Percentiles rank a stretch among this genome's conserved stretches.
phyloP scores from a whole-genome alignment of 441 rosid genomes.

The Geranium incanum region DNA sequence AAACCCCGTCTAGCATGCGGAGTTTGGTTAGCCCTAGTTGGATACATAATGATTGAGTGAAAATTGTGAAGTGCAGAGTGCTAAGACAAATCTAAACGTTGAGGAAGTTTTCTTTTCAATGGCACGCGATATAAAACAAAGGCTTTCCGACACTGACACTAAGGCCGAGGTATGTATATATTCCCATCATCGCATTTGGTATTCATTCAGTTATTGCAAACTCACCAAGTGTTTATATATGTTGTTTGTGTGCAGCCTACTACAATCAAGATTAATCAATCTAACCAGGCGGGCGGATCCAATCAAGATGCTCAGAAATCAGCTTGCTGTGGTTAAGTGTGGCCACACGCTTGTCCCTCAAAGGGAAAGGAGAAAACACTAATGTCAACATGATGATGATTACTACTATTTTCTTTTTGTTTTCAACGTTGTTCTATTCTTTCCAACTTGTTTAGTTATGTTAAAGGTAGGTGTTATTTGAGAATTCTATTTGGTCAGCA shows the following conservation, averaged over 20 bases:
- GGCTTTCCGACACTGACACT: constrained; percentile 43
- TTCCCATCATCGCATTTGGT: neutral
- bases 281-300: constrained; percentile 39
- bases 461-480: neutral
- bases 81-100: constrained; percentile 37
- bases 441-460: neutral
- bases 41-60: neutral
- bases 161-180: constrained; percentile 31
- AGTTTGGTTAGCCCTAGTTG: neutral
- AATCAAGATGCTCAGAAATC: constrained; percentile 42
- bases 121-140: constrained; percentile 41
- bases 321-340: constrained; percentile 47
- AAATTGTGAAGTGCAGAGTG: constrained; percentile 30
- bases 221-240: neutral
- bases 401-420: neutral
- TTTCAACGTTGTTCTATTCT: neutral
- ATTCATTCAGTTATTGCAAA: neutral
- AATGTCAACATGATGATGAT: neutral
- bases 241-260: constrained; percentile 31
- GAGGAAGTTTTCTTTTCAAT: constrained; percentile 52
- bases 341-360: neutral
- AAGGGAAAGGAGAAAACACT: neutral
- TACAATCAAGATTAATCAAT: constrained; percentile 43
- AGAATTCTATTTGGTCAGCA: neutral
- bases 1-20: neutral